A percentile compares a stretch with the other conserved stretches of the same genome.
phyloP scores from a whole-genome alignment of 371 early-diverging fungal genomes.

The Mortierella sp. region DNA sequence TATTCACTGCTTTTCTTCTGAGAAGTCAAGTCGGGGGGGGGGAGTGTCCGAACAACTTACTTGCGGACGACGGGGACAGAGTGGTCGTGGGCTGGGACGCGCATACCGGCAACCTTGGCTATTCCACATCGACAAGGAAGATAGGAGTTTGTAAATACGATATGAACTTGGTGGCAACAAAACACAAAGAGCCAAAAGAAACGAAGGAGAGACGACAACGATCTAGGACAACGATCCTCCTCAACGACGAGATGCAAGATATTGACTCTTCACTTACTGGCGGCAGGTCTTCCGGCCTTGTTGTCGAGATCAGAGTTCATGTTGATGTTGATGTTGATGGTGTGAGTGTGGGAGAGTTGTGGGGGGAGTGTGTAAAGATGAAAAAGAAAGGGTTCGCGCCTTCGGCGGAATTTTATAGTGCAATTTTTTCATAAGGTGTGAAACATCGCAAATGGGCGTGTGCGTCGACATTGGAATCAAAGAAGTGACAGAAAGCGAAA shows the following conservation, averaged over 20 bases:
- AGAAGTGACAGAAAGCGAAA: neutral
- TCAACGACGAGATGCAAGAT: neutral
- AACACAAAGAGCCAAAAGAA: too few relatives aligned
- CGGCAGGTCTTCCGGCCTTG: constrained; percentile 42
- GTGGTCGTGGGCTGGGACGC: constrained; percentile 50
- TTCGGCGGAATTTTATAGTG: neutral
- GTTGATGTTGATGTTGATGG: neutral
- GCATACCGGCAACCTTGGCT: constrained; percentile 54
- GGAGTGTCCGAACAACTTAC: constrained; percentile 22
- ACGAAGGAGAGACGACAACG: neutral
- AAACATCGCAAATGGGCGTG: neutral
- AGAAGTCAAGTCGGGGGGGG: neutral
- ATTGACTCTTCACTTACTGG: constrained; percentile 22
- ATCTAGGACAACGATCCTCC: neutral
- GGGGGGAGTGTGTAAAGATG: neutral
- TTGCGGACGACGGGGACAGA: constrained; percentile 55
- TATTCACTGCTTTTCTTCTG: neutral
- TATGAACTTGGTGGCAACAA: neutral
- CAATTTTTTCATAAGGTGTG: neutral
- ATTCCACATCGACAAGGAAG: neutral
- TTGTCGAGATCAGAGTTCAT: constrained; percentile 47
- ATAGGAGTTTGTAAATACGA: neutral
- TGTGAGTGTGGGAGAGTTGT: neutral
- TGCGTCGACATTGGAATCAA: neutral
- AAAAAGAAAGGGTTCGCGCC: neutral